Base-by-base conservation (phyloP, 768 basidiomycete genomes). In the Podaxis sp. region DNA sequence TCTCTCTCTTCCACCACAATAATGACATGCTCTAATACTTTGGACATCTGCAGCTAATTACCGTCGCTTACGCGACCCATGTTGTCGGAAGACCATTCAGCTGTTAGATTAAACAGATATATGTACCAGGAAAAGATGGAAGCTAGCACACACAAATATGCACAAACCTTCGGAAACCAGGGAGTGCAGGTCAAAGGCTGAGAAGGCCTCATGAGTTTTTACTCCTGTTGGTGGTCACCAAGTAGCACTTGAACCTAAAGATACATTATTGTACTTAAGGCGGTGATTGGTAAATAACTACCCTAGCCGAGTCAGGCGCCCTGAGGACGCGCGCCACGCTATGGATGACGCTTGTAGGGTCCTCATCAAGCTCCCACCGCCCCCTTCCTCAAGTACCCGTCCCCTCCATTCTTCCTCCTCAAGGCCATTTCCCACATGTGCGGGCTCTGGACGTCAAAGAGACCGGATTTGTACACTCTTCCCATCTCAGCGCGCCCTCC, bases 401-500 rank as follows among this genome's bases (percentile, higher is more conserved):
- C 62, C 59, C 44, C 64, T 57, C 60, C 57, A 38, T 62, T 67
- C 55, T 54, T 57, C 54, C 42, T 58, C 12, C 19, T 40, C 33
- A 15, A 38, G 6, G 51, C 19, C 48, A 19, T 28, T 17, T 3
- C 28, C n/a, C 19, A 40, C 38, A 30, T 33, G 39, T 33, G 44
- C 33, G 30, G 26, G 38, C 56, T 28, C 33, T 46, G 39, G 22
- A 72, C 71, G 76, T 68, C 70, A 59, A 60, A 67, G 52, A 58
- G 65, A 24, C 51, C 65, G 48, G 69, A 67, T 28, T 73, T 64
- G 42, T 74, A 87, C 70, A 73, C 79, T 17, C 67, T 87, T 24
- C 83, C 84, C 24, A 87, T 92, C 52, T 67, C 75, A 55, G 68
- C 74, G 57, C 84, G 90, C 26, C 84, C 84, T 8, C 75, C 79